Evolutionary conservation across 768 basidiomycete species (phyloP), one percentile per base, ranked within the genome.

Genomic region (Mrakia blollopis): DNA sequence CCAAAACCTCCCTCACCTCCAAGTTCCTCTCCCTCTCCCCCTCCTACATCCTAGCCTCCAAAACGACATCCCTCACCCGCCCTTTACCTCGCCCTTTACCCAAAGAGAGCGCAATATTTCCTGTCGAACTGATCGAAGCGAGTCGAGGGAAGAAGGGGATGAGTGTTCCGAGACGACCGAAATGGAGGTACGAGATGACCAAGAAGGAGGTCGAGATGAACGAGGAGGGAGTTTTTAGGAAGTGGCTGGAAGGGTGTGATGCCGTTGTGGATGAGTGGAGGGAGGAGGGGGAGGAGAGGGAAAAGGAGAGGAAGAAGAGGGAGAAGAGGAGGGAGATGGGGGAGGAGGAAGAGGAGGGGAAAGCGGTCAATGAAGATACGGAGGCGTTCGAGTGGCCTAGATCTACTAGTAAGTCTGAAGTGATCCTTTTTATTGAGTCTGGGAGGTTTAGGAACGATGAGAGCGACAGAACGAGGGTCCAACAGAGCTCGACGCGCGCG

Each of bases 121-220:
- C 77, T 14, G 74, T 79, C 41, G 81, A 82, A 32, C 71, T 80
- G 57, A 44, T 82, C 25, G 60, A 75, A 39, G 79, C 79, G 30
- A 75, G 73, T 57, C 62, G 79, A 28, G 81, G 78, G 77, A 21
- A 79, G 28, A 80, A 79, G 18, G 79, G 80, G n/a, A 79, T 88
- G 78, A 82, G 81, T 18, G 86, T 86, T 80, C 92, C 92, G 25
- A 88, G 84, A 79, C 83, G 95, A 76, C 94, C 95, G 4, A 93
- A 91, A 82, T 97, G 94, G 92, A 86, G 88, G 28, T 92, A 89
- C 82, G 90, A 91, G 32, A 91, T 91, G 89, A 87, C 89, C 57
- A 98, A 96, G 85, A 88, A 87, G 32, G 92, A 94, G 83, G 90
- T 98, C 23, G 94, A 98, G 81, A 86, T 86, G 73, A 97, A 96